Percentiles rank a stretch among this genome's conserved stretches.
phyloP scores from a whole-genome alignment of 495 filamentous ascomycete species.

The Aspergillus ostianus region DNA sequence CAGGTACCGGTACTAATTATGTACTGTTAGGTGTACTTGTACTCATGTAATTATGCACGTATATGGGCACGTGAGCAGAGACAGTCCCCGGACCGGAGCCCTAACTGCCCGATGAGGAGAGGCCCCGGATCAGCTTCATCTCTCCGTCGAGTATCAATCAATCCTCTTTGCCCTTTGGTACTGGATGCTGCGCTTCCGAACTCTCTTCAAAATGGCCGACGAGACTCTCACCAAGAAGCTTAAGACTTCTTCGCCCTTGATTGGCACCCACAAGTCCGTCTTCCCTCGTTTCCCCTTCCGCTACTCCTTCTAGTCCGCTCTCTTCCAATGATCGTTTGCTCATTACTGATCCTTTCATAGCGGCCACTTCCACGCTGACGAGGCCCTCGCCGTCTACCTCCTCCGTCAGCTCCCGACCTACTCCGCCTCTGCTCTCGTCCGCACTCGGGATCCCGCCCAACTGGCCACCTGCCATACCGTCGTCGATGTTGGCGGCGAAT shows the following conservation, averaged over 20 bases:
- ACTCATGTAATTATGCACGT: too few species aligned
- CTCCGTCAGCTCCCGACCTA: slow-evolving; percentile 87
- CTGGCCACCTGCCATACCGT: slow-evolving; percentile 87
- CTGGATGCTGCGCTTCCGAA: slow-evolving; percentile 32
- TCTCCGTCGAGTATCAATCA: background rate
- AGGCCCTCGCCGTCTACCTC: slow-evolving; percentile 96
- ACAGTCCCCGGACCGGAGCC: background rate
- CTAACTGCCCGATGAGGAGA: background rate
- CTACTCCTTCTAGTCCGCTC: background rate
- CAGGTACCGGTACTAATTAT: too few species aligned
- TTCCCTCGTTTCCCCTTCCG: background rate
- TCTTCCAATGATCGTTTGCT: slow-evolving; percentile 13
- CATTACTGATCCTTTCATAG: slow-evolving; percentile 33
- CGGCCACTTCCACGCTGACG: slow-evolving; percentile 98
- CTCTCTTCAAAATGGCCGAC: slow-evolving; percentile 55
- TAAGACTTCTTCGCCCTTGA: slow-evolving; percentile 61
- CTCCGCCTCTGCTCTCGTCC: slow-evolving; percentile 67
- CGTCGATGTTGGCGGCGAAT: slow-evolving; percentile 92
- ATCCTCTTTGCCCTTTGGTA: background rate
- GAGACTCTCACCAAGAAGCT: slow-evolving; percentile 69
- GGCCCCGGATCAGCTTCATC: background rate
- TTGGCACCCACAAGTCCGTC: slow-evolving; percentile 80
- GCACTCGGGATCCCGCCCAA: slow-evolving; percentile 77
- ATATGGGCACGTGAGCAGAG: too few species aligned
- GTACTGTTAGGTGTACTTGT: too few species aligned